Percentiles rank a stretch among this genome's conserved stretches.
Evolutionary conservation across 108 stramenopile species (phyloP).

Genomic region (Tribonema minus): DNA sequence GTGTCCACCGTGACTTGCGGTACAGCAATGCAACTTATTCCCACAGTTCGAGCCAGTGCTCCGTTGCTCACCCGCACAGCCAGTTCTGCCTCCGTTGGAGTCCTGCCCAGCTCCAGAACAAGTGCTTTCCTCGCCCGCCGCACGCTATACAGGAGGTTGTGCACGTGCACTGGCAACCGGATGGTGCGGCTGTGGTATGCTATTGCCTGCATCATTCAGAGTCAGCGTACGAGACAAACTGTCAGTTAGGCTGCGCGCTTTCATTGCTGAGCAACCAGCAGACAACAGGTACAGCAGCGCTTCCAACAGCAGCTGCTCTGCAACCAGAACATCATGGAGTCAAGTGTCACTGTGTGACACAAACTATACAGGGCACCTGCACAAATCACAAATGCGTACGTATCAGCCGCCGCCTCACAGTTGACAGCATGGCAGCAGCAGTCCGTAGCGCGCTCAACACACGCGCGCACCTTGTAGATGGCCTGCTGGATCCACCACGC

Average conservation of each 20-base stretch:
- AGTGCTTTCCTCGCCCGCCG: conserved; percentile 61
- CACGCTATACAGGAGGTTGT: conserved; percentile 79
- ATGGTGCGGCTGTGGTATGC: conserved; percentile 84
- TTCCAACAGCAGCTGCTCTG: too few species aligned
- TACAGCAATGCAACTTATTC: background rate
- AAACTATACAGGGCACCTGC: too few species aligned
- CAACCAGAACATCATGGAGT: too few species aligned
- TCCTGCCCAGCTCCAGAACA: conserved; percentile 64
- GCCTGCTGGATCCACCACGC: conserved; percentile 96
- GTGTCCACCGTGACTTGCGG: background rate
- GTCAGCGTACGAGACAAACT: too few species aligned
- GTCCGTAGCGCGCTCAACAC: too few species aligned
- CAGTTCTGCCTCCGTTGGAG: conserved; percentile 81
- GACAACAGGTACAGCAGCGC: too few species aligned
- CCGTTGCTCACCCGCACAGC: conserved; percentile 61
- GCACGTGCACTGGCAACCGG: conserved; percentile 91
- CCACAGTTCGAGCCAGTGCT: background rate
- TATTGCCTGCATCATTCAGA: conserved; percentile 84
- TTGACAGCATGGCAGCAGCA: too few species aligned
- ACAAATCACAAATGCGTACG: too few species aligned
- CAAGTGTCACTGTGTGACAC: too few species aligned
- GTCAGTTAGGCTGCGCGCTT: too few species aligned
- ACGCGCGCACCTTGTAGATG: conserved; percentile 59
- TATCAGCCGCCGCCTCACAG: too few species aligned
- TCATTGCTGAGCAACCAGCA: too few species aligned